phyloP scores from a whole-genome alignment of 331 rosid species.

The Stylosanthes scabra region DNA sequence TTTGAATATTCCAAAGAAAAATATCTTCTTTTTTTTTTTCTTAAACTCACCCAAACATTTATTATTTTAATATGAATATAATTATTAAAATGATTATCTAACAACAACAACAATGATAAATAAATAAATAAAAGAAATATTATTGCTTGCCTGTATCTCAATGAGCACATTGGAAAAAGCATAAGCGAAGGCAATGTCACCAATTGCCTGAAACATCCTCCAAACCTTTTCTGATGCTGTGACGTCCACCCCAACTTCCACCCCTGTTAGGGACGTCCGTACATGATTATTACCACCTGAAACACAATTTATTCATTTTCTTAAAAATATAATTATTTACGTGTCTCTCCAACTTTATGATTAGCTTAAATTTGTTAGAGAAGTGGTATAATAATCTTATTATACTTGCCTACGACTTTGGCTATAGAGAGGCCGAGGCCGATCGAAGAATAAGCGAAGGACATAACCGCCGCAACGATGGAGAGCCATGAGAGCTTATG shows the following conservation, averaged over 20 bases:
- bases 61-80: too few relatives aligned
- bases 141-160: conserved; percentile 74
- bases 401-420: conserved; percentile 51
- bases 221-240: conserved; percentile 68
- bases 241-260: conserved; percentile 70
- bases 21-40: too few relatives aligned
- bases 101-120: too few relatives aligned
- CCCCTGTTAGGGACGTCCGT: conserved; percentile 69
- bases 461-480: conserved; percentile 82
- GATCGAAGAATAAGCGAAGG: conserved; percentile 77
- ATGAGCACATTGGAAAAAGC: conserved; percentile 82
- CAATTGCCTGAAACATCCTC: conserved; percentile 79
- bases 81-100: too few relatives aligned
- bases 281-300: conserved; percentile 55
- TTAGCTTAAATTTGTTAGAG: too few relatives aligned
- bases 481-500: conserved; percentile 89
- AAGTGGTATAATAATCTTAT: too few relatives aligned
- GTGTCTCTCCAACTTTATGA: too few relatives aligned
- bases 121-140: neutral
- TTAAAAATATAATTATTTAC: too few relatives aligned
- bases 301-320: too few relatives aligned
- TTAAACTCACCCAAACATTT: too few relatives aligned
- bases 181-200: conserved; percentile 92
- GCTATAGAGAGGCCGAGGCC: conserved; percentile 85
- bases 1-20: too few relatives aligned